Conservation (phyloP, 2,329 filamentous ascomycete genomes). For the Arthrobotrys megalospora region DNA sequence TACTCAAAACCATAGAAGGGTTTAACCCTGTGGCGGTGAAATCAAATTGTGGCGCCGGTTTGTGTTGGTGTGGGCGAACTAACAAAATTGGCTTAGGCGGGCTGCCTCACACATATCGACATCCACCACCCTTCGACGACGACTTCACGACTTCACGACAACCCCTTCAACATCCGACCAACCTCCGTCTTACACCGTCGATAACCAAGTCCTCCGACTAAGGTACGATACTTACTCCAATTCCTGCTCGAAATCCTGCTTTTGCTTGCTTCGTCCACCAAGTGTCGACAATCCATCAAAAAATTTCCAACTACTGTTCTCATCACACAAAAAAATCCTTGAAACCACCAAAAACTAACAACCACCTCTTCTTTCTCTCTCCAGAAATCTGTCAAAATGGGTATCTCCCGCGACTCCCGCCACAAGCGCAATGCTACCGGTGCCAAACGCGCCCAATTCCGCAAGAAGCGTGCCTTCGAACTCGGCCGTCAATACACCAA, state of each 20-base stretch:
- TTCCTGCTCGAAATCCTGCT: conserved; percentile 24
- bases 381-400: conserved; percentile 77
- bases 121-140: conserved; percentile 54
- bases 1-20: conserved; percentile 8
- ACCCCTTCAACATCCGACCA: conserved; percentile 45
- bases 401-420: conserved; percentile 99
- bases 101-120: conserved; percentile 32
- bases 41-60: no score
- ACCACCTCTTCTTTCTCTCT: conserved; percentile 64
- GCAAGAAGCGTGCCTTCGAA: conserved; percentile 99
- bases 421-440: conserved; percentile 99
- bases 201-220: conserved; percentile 43
- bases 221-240: conserved; percentile 53
- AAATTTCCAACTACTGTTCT: neutral
- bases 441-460: conserved; percentile 96
- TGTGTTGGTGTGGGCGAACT: conserved; percentile 44
- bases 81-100: conserved; percentile 50
- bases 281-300: neutral
- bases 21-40: conserved; percentile 49
- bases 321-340: conserved; percentile 12
- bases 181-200: conserved; percentile 29
- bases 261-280: neutral
- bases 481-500: conserved; percentile 99
- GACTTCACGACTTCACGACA: conserved; percentile 60
- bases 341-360: conserved; percentile 61